phyloP scores from a whole-genome alignment of 257 asterid genomes.

The Ehretia macrophylla region DNA sequence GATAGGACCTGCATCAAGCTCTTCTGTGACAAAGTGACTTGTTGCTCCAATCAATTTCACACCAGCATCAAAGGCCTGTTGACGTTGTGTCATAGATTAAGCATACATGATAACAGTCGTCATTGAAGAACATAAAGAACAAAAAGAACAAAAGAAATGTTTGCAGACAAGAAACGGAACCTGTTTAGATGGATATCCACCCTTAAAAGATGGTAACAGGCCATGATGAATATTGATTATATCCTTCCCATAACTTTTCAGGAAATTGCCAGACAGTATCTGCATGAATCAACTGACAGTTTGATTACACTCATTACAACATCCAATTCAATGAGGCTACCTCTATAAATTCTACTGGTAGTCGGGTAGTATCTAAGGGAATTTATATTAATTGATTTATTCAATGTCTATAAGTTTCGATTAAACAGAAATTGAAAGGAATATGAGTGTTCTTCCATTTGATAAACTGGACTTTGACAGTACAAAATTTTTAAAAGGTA shows the following conservation, averaged over 20 bases:
- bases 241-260: slow-evolving; percentile 63
- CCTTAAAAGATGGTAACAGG: slow-evolving; percentile 92
- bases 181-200: slow-evolving; percentile 89
- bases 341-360: too few species aligned
- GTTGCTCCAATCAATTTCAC: slow-evolving; percentile 97
- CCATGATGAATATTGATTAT: slow-evolving; percentile 93
- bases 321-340: not conserved
- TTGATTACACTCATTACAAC: slow-evolving; percentile 19
- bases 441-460: too few species aligned
- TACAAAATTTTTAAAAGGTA: too few species aligned
- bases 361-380: too few species aligned
- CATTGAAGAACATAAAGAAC: not conserved
- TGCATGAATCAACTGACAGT: slow-evolving; percentile 38
- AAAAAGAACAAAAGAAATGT: slow-evolving; percentile 1
- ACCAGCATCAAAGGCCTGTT: slow-evolving; percentile 91
- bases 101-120: slow-evolving; percentile 1
- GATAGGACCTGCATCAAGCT: slow-evolving; percentile 91
- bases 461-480: too few species aligned
- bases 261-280: slow-evolving; percentile 78
- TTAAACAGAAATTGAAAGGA: too few species aligned
- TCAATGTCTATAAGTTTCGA: too few species aligned
- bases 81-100: slow-evolving; percentile 11
- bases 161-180: slow-evolving; percentile 36
- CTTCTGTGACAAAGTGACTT: slow-evolving; percentile 87
- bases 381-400: too few species aligned